Conservation (phyloP, 495 filamentous ascomycete genomes). For the Hypoxylon fragiforme region DNA sequence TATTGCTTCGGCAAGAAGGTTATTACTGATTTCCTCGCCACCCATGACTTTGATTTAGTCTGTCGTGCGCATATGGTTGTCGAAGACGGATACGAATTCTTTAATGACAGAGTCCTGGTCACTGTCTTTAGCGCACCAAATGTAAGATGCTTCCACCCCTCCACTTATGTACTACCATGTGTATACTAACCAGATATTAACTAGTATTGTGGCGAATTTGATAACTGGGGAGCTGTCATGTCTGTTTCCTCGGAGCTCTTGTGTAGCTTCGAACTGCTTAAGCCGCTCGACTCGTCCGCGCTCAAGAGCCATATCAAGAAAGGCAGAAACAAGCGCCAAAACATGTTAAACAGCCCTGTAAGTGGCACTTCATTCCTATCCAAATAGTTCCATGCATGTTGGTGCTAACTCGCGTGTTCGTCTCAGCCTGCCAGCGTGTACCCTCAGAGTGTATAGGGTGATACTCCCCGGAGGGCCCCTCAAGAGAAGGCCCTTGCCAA, state of each 20-base stretch:
- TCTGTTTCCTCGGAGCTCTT: slow-evolving; percentile 90
- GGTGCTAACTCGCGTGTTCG: slow-evolving; percentile 21
- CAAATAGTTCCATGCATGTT: neutral
- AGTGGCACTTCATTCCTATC: slow-evolving; percentile 40
- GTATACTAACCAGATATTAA: slow-evolving; percentile 19
- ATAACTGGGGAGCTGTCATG: slow-evolving; percentile 99
- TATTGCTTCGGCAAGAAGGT: slow-evolving; percentile 99
- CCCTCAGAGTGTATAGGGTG: slow-evolving; percentile 55
- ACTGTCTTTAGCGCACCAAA: slow-evolving; percentile 98
- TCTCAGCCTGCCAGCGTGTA: slow-evolving; percentile 49
- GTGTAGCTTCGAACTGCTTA: slow-evolving; percentile 96
- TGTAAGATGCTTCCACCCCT: slow-evolving; percentile 55
- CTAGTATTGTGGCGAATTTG: slow-evolving; percentile 98
- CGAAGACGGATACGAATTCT: slow-evolving; percentile 99
- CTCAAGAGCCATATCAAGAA: slow-evolving; percentile 99
- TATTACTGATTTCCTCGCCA: slow-evolving; percentile 92
- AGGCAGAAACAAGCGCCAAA: slow-evolving; percentile 84
- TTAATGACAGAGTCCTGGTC: slow-evolving; percentile 91
- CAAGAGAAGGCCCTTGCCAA: slow-evolving; percentile 8
- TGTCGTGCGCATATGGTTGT: slow-evolving; percentile 99
- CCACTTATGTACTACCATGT: neutral
- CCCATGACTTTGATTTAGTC: slow-evolving; percentile 96
- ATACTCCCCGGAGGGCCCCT: slow-evolving; percentile 3
- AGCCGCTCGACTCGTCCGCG: slow-evolving; percentile 94
- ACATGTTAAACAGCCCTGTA: slow-evolving; percentile 92